Evolutionary conservation across 176 grass and related monocot genomes (phyloP), one percentile per base, ranked within the genome.

Genomic region (Cenchrus americanus): DNA sequence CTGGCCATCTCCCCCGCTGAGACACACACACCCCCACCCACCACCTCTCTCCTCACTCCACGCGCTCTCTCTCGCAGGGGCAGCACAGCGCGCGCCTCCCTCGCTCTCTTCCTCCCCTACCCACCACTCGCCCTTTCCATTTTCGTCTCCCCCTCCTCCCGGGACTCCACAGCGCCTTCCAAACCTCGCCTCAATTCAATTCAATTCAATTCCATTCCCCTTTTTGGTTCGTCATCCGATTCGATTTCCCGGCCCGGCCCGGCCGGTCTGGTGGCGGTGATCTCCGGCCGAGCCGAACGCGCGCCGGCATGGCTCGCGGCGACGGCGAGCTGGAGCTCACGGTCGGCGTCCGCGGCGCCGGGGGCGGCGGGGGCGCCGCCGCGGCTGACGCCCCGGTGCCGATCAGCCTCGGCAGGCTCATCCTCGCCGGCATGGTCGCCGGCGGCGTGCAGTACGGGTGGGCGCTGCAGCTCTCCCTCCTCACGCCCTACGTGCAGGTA

Each of bases 401-500:
- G 21, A 86, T 92, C 62, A 92, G 86, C 90, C 72, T 94, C 48
- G 71, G 73, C 67, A 85, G 90, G 69, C 92, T 97, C 54, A 66
- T 97, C 76, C 72, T 92, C 43, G 73, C 94, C 26, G 89, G 92
- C 84, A 86, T 86, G 85, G 88, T 92, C 66, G 94, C 94, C 84
- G 94, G 92, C 37, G 92, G 92, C 58, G 90, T 97, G 85, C 94
- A 97, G 94, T 97, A 97, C 87, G 92, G 94, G 0, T 97, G 94
- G 94, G 92, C 94, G 51, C 73, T 97, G 54, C 94, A 97, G 87
- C 88, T 97, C 34, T 97, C 94, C 52, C 94, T 97, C 69, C 94
- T 97, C 83, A 97, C 94, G 40, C 94, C 94, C 19, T 97, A 94
- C 94, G 89, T 97, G 34, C 94, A 97, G 92, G 94, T 97, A 80